Evolutionary conservation across 208 protist genomes (phyloP), one percentile per base, ranked within the genome.

Genomic region (Acanthamoeba castellanii): DNA sequence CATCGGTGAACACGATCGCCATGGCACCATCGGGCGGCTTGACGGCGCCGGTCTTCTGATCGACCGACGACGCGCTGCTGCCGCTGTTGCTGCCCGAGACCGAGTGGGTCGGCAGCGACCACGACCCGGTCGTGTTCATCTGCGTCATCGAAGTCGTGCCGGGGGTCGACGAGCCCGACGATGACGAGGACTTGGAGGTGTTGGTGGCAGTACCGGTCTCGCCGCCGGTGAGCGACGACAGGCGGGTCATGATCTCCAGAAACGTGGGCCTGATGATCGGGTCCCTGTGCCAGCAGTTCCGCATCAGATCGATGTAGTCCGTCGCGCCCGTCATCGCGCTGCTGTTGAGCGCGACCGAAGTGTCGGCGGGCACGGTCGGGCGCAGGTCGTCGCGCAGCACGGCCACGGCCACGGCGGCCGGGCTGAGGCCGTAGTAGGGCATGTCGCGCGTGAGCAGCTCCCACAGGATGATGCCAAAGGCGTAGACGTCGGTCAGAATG

Each of bases 1-100:
- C 13, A 37, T 85, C 78, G 0, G 42, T 88, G 81, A 88, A 88
- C 14, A 88, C 52, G 45, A 88, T 64, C 3, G 81, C 9, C 34
- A 88, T 1, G 22, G 14, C n/a, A 47, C 81, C 81, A 0, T 13
- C 13, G 25, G 81, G 81, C 7, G 78, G 2, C 9, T 8, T 5
- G 11, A 85, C 76, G 4, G 18, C 32, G 4, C 76, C 76, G 3
- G 76, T 32, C n/a, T n/a, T n/a, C n/a, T n/a, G n/a, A n/a, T n/a
- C n/a, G n/a, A n/a, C n/a, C n/a, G n/a, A n/a, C n/a, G n/a, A n/a
- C n/a, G n/a, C n/a, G n/a, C n/a, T n/a, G n/a, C n/a, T n/a, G n/a
- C 45, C 27, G 11, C 4, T 14, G 47, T 52, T 30, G 7, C 6
- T 30, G 32, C 20, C 74, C 74, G 74, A 70, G 27, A 3, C 8